phyloP scores from a whole-genome alignment of 305 asterid genomes.

The Solanum chacoense region DNA sequence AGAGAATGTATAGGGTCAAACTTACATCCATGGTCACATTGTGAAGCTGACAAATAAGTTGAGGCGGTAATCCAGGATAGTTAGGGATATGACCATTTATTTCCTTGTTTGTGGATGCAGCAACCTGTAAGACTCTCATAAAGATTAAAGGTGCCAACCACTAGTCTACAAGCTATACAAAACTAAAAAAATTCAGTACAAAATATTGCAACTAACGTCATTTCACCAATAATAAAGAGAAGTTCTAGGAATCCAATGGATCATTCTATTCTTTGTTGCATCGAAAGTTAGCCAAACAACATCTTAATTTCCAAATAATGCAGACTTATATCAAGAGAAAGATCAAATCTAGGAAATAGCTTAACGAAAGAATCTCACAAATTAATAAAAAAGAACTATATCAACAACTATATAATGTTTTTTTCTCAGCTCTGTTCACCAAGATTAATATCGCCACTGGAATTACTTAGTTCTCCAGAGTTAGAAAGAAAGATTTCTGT shows the following conservation, averaged over 20 bases:
- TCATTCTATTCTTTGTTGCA: background rate
- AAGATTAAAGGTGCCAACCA: background rate
- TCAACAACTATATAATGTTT: background rate
- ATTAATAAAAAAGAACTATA: background rate
- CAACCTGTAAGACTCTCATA: constrained; percentile 44
- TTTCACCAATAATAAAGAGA: background rate
- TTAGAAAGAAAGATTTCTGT: background rate
- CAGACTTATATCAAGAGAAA: background rate
- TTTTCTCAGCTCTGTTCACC: background rate
- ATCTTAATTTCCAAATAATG: background rate
- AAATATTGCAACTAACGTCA: background rate
- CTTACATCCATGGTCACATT: constrained; percentile 93
- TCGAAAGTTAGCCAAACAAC: background rate
- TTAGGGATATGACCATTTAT: constrained; percentile 67
- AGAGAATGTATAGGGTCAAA: background rate
- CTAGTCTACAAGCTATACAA: background rate
- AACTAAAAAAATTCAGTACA: background rate
- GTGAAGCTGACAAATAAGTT: constrained; percentile 88
- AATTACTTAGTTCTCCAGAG: background rate
- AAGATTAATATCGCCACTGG: background rate
- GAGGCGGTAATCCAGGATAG: constrained; percentile 90
- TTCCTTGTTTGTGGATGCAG: constrained; percentile 94
- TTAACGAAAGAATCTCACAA: background rate
- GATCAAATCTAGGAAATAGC: background rate
- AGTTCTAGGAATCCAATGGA: background rate